phyloP scores from a whole-genome alignment of 331 rosid species.

The Acacia concinna region DNA sequence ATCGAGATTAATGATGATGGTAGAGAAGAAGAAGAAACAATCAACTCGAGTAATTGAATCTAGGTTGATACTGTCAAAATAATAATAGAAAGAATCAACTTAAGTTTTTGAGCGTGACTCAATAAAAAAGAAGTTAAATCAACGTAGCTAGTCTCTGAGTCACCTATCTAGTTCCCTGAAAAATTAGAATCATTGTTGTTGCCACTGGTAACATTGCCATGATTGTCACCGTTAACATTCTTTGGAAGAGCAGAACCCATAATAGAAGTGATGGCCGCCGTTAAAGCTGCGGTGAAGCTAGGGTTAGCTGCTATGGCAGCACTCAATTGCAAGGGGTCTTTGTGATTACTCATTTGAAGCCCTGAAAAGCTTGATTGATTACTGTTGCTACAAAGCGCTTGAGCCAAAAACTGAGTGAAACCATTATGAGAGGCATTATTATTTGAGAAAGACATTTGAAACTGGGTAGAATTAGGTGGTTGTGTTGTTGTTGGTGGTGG shows the following conservation, averaged over 20 bases:
- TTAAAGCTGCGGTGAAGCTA: constrained; percentile 59
- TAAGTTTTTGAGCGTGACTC: neutral
- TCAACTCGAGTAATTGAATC: too few species aligned
- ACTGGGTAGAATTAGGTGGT: constrained; percentile 36
- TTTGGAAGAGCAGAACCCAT: constrained; percentile 51
- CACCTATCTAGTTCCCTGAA: constrained; percentile 25
- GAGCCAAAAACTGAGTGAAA: constrained; percentile 49
- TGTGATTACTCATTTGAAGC: constrained; percentile 38
- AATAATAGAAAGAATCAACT: neutral
- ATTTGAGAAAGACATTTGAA: constrained; percentile 42
- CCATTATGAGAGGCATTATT: neutral
- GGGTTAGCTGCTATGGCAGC: constrained; percentile 76
- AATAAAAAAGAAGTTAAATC: neutral
- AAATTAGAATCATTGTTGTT: constrained; percentile 35
- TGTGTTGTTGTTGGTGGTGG: constrained; percentile 44
- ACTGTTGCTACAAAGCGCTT: constrained; percentile 47
- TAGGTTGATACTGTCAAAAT: too few species aligned
- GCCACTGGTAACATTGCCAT: neutral
- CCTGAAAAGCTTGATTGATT: constrained; percentile 66
- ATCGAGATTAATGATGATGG: too few species aligned
- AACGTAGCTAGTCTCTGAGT: neutral
- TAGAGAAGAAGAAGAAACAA: too few species aligned
- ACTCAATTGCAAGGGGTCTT: constrained; percentile 29
- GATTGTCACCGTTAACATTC: constrained; percentile 26
- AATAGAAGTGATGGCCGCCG: constrained; percentile 59